Base-by-base conservation (phyloP, 177 flowering plant species). In the Viscum album region DNA sequence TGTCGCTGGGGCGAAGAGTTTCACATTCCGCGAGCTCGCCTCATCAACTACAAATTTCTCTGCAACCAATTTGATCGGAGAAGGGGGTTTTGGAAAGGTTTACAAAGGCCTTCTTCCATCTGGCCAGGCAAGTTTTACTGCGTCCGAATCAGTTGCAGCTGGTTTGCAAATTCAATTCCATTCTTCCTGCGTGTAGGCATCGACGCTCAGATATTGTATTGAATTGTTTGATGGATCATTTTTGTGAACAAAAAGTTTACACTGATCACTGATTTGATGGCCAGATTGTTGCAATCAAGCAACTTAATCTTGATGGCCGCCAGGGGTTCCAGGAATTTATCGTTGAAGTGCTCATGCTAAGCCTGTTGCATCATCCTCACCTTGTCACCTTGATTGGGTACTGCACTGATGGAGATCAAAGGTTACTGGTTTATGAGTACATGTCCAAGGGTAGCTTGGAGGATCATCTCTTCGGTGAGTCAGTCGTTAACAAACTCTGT, bases 401-500 rank as follows among this genome's bases (percentile, higher is more conserved):
- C 69, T 91, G 96, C 74, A 82, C 92, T 34, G 87, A 90, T 75
- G 95, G 96, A 63, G 90, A 88, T 78, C 91, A 89, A 66, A 85
- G 97, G 68, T 88, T 94, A 10, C 75, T 94, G 73, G 93, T 88
- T 64, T 91, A 89, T 61, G 98, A 94, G 75, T 94, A 80, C 79
- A 91, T 94, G 97, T 74, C 89, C 2, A 79, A 78, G 88, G 96
- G 98, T 26, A 89, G 97, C 75, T 75, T 91, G 78, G 95, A 89
- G 74, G 81, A 86, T 77, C 98, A 89, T 79, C 87, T 94, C 30
- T 86, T 85, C 73, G 85, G 98, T 91, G 82, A 72, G 28, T 61
- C n/a, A n/a, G n/a, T n/a, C n/a, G n/a, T n/a, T n/a, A n/a, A n/a
- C n/a, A n/a, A n/a, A n/a, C n/a, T n/a, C n/a, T n/a, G n/a, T n/a